These are phyloP conservation scores for Fusarium sp. DNA, from an alignment of 2,329 filamentous ascomycete genomes.

Conservation along the genomic window DNA sequence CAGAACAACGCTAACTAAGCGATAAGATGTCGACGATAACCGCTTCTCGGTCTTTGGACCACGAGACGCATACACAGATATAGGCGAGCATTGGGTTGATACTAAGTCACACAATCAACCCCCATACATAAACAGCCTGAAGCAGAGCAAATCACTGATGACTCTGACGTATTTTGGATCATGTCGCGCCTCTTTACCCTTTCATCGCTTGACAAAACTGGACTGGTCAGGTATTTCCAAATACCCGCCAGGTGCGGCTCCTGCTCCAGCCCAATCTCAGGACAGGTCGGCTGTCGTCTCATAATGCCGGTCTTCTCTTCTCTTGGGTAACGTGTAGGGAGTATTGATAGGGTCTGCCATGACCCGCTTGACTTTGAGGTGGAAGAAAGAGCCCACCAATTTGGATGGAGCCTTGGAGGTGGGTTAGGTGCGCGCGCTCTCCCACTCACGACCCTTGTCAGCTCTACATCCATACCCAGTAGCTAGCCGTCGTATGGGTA, in stretches of 20 bases:
- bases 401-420: conserved; percentile 37
- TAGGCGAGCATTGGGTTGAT: conserved; percentile 24
- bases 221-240: conserved; percentile 34
- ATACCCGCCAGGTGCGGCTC: conserved; percentile 44
- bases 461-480: background rate
- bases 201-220: conserved; percentile 37
- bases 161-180: conserved; percentile 36
- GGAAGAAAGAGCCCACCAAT: conserved; percentile 33
- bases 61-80: conserved; percentile 30
- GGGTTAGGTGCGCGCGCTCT: conserved; percentile 29
- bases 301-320: conserved; percentile 36
- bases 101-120: background rate
- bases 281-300: conserved; percentile 44
- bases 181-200: conserved; percentile 32
- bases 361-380: conserved; percentile 40
- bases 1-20: background rate
- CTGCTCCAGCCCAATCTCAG: conserved; percentile 40
- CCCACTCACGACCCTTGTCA: conserved; percentile 34
- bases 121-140: conserved; percentile 34
- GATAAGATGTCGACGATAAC: conserved; percentile 10
- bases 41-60: conserved; percentile 18
- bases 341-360: conserved; percentile 37
- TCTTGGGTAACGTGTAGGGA: conserved; percentile 32
- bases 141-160: conserved; percentile 28
- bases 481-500: conserved; percentile 35